phyloP scores from a whole-genome alignment of 257 asterid species.

The Solanum paucissectum region DNA sequence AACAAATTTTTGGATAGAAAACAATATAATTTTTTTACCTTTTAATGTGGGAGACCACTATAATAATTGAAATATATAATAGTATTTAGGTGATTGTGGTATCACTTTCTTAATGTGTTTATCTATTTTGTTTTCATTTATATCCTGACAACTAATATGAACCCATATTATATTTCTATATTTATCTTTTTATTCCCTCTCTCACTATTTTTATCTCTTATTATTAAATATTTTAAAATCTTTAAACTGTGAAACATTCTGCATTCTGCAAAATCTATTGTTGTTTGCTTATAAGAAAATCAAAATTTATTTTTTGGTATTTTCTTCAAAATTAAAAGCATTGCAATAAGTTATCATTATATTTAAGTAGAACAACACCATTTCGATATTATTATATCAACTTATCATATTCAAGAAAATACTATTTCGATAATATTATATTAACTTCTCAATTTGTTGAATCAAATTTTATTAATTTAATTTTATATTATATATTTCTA shows the following conservation, averaged over 20 bases:
- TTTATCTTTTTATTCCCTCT: neutral
- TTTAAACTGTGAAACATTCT: no score
- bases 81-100: neutral
- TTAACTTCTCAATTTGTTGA: neutral
- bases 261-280: neutral
- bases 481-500: no score
- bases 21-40: neutral
- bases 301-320: no score
- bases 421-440: neutral
- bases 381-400: no score
- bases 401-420: neutral
- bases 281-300: no score
- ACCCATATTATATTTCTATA: neutral
- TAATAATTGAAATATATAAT: neutral
- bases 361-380: neutral
- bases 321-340: neutral
- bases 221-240: neutral
- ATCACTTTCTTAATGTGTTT: neutral
- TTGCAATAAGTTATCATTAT: neutral
- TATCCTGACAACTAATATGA: neutral
- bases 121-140: neutral
- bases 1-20: neutral
- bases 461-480: no score
- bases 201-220: neutral
- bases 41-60: neutral